Base-by-base conservation (phyloP, 1,284 basidiomycete genomes). In the Ganoderma resinaceum region DNA sequence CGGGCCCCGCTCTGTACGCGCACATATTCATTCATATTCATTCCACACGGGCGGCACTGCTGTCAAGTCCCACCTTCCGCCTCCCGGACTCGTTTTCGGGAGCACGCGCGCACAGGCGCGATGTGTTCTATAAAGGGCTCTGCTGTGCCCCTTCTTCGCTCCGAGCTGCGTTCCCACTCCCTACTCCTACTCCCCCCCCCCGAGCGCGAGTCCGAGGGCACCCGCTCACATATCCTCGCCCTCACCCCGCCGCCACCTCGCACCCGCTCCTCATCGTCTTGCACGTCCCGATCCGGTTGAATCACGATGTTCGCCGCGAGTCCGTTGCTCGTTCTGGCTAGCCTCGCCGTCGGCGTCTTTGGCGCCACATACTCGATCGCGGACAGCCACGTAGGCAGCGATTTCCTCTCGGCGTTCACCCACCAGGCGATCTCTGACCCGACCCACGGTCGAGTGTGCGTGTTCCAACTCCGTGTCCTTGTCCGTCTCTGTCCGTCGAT, bases 371-470 rank as follows among this genome's bases (percentile, higher is more conserved):
- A 87, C 74, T 63, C 69, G 8, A 78, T 82, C 62, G 77, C 79
- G 12, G 84, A 87, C 70, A 84, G 80, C 66, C 80, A 83, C 73
- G 77, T 81, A 38, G 87, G 88, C 31, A 71, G 68, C 23, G 80
- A 77, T 0, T 89, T 90, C 75, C 80, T 85, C 67, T 75, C 80
- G 58, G 78, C 81, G 6, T 89, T 89, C 74, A 77, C 78, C 26
- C 84, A 82, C 71, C 70, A 86, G 73, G 83, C 85, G 23, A 85
- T 87, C 62, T 40, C 82, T 12, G 89, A 89, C 75, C 88, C 89
- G 3, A 88, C 88, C 3, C 79, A 87, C 72, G 88, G 88, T 43
- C 82, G 87, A 67, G 88, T 90, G 88, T 89, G 78, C 74, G 85
- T 65, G 16, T 37, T 53, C 29, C 2, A 20, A 43, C 42, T 20